phyloP scores from a whole-genome alignment of 352 stramenopile species.

The Globisporangium paroecandrum region DNA sequence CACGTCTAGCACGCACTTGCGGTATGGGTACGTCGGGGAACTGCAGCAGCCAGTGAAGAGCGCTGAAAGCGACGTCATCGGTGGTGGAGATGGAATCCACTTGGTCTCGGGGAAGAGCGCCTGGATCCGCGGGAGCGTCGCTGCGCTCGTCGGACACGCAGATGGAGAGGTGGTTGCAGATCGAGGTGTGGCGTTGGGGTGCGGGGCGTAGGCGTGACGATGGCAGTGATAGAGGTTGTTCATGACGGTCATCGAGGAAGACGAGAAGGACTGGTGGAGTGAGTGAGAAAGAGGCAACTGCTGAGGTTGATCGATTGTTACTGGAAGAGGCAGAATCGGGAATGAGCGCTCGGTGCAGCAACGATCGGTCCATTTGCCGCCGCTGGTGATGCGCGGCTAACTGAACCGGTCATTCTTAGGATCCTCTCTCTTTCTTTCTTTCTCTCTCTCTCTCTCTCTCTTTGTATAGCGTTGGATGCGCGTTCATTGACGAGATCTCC shows the following conservation, averaged over 20 bases:
- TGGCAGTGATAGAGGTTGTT: conserved; percentile 11
- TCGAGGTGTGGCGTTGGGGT: neutral
- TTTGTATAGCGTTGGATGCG: neutral
- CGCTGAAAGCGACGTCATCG: neutral
- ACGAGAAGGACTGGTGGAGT: neutral
- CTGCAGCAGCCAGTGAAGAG: conserved; percentile 3
- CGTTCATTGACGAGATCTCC: neutral
- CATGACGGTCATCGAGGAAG: conserved; percentile 7
- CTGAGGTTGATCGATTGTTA: conserved; percentile 15
- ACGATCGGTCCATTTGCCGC: neutral
- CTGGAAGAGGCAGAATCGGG: conserved; percentile 16
- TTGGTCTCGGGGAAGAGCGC: conserved; percentile 13
- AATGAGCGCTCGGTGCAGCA: conserved; percentile 3
- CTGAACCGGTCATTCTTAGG: neutral
- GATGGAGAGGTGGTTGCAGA: neutral
- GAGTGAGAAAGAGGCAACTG: conserved; percentile 9
- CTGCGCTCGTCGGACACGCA: neutral
- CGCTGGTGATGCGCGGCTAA: neutral
- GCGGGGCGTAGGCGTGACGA: neutral
- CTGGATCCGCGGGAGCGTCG: conserved; percentile 12
- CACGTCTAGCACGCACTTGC: conserved; percentile 28
- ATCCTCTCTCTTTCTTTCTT: neutral
- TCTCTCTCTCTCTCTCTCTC: neutral
- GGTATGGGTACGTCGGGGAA: conserved; percentile 12
- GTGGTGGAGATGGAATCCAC: neutral